Evolutionary conservation across 352 stramenopile species (phyloP), one percentile per base, ranked within the genome.

Genomic region (Pythium phragmiticola): DNA sequence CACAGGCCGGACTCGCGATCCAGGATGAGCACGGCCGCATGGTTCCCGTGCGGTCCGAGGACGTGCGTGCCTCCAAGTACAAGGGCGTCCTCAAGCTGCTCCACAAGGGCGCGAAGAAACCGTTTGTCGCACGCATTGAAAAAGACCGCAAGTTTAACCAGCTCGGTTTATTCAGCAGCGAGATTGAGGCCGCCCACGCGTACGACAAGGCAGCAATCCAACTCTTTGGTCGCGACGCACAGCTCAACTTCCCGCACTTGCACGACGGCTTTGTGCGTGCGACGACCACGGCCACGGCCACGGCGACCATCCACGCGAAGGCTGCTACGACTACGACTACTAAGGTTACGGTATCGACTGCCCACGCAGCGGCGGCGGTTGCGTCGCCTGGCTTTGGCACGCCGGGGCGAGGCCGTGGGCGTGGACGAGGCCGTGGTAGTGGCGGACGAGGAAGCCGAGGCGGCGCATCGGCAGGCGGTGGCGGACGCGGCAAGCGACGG

Each of bases 201-300:
- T 92, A 92, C 66, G 86, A 94, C 73, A 89, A 89, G 66, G 77
- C 76, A 0, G 84, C 82, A 53, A 75, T 90, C 28, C 77, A 82
- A 63, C 72, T 88, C 55, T 87, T 87, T 52, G 84, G 84, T 45
- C 81, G 76, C 47, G 71, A 57, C 39, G 81, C 80, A 54, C 75
- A 90, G 67, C 81, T 92, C 45, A 92, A 92, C 61, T 92, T 92
- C 57, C 82, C 84, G 46, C 81, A 92, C 60, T 65, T 92, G 39
- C 81, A 90, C 65, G 80, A 88, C 45, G 85, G 78, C 53, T 88
- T 88, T 41, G 66, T 84, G 33, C 79, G 70, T 4, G 36, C 53
- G 28, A 54, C 52, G 34, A 43, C 56, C 23, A 50, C 54, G 33
- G 41, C 56, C 23, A 50, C 54, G 33, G 41, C 14, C 28, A 52